Evolutionary conservation across 2,329 filamentous ascomycete species (phyloP).

Genomic region (Ascochyta fabae): DNA sequence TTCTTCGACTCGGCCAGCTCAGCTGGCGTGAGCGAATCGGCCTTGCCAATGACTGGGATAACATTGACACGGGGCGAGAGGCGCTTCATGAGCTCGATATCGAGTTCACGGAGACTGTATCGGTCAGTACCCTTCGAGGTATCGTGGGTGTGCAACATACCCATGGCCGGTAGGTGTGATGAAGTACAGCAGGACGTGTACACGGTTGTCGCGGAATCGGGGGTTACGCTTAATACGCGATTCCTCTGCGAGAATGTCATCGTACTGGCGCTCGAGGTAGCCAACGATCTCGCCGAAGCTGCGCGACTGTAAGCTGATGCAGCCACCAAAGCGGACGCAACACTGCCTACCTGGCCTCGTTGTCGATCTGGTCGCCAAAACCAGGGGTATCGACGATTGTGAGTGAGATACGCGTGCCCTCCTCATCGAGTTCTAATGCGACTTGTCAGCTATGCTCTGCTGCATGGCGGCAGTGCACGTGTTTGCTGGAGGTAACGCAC

Average conservation of each 20-base stretch:
- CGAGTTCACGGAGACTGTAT: slow-evolving; percentile 88
- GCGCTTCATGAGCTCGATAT: slow-evolving; percentile 99
- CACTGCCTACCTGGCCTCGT: slow-evolving; percentile 82
- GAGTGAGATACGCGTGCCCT: slow-evolving; percentile 95
- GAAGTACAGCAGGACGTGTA: slow-evolving; percentile 98
- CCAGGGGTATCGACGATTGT: slow-evolving; percentile 98
- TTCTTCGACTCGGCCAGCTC: slow-evolving; percentile 99
- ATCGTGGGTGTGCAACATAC: slow-evolving; percentile 57
- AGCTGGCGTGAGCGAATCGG: slow-evolving; percentile 93
- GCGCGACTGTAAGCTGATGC: slow-evolving; percentile 25
- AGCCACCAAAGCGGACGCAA: not conserved
- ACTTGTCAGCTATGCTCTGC: slow-evolving; percentile 11
- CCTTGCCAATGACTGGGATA: slow-evolving; percentile 98
- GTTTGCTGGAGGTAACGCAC: slow-evolving; percentile 59
- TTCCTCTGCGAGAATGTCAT: slow-evolving; percentile 98
- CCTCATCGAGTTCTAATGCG: slow-evolving; percentile 81
- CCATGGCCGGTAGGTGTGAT: slow-evolving; percentile 97
- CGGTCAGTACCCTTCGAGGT: slow-evolving; percentile 21
- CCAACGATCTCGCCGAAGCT: slow-evolving; percentile 98
- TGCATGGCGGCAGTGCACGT: not conserved
- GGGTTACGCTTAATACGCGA: slow-evolving; percentile 99
- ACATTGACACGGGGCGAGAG: slow-evolving; percentile 98
- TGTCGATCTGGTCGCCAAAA: slow-evolving; percentile 98
- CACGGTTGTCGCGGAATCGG: slow-evolving; percentile 97
- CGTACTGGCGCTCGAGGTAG: slow-evolving; percentile 98